Conservation (phyloP, 129 eudicot species). For the Lactuca saligna region DNA sequence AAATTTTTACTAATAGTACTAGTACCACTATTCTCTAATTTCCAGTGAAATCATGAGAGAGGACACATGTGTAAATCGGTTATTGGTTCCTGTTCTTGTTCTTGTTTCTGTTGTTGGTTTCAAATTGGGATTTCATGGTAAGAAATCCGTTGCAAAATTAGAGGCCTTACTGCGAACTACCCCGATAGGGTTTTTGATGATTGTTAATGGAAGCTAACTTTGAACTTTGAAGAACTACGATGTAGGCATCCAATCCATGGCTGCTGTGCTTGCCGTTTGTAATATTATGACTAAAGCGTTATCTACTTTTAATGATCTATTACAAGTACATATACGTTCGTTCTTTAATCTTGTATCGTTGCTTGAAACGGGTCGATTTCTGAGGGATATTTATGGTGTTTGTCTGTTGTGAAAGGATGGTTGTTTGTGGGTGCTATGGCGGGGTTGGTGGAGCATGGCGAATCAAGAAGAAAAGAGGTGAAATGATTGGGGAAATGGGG, state of each 20-base stretch:
- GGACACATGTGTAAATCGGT: constrained; percentile 16
- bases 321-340: constrained; percentile 29
- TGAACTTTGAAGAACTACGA: constrained; percentile 31
- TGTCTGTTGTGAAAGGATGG: constrained; percentile 18
- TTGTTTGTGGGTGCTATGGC: constrained; percentile 13
- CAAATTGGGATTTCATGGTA: constrained; percentile 21
- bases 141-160: constrained; percentile 12
- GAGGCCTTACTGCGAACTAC: constrained; percentile 1
- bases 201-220: constrained; percentile 39
- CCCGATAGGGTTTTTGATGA: constrained; percentile 30
- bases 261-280: not conserved
- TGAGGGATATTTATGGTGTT: constrained; percentile 12
- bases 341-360: constrained; percentile 15
- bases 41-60: constrained; percentile 11
- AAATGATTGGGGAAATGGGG: constrained; percentile 40
- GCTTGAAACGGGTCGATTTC: constrained; percentile 11
- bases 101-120: constrained; percentile 21
- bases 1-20: constrained; percentile 28
- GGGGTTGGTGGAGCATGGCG: constrained; percentile 36
- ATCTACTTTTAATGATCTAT: constrained; percentile 18
- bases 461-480: constrained; percentile 29
- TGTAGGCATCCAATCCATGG: constrained; percentile 12
- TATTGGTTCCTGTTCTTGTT: constrained; percentile 23
- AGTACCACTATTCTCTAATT: constrained; percentile 17
- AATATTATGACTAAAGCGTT: constrained; percentile 17